A percentile compares a stretch with the other conserved stretches of the same genome.
These are phyloP conservation scores for Globisporangium lucens DNA, from an alignment of 352 stramenopile species.

Conservation along the genomic window DNA sequence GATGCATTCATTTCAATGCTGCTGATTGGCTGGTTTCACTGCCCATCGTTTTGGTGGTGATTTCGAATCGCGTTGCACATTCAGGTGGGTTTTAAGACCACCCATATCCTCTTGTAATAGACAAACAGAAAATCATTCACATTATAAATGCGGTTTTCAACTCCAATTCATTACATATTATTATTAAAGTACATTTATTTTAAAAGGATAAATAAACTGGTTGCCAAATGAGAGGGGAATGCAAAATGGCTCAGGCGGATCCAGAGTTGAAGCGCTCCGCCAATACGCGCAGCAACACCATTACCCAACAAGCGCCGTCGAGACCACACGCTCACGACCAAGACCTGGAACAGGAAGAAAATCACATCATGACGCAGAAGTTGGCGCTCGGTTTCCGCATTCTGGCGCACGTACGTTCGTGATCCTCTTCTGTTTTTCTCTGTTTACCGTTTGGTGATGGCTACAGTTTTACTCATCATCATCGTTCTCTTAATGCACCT, in stretches of 20 bases:
- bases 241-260: background rate
- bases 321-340: background rate
- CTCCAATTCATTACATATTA: background rate
- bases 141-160: too few relatives aligned
- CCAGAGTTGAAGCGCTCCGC: constrained; percentile 1
- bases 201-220: background rate
- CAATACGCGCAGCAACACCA: background rate
- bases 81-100: background rate
- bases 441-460: background rate
- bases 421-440: background rate
- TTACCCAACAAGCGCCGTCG: background rate
- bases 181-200: background rate
- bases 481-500: background rate
- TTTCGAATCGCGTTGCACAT: background rate
- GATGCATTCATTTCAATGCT: background rate
- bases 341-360: background rate
- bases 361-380: constrained; percentile 3
- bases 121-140: background rate
- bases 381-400: constrained; percentile 1
- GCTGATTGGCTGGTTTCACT: background rate
- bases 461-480: background rate
- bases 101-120: background rate
- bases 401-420: background rate
- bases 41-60: constrained; percentile 2
- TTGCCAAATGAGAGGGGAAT: background rate